Evolutionary conservation across 768 basidiomycete genomes (phyloP).

Genomic region (Lentinus brumalis): DNA sequence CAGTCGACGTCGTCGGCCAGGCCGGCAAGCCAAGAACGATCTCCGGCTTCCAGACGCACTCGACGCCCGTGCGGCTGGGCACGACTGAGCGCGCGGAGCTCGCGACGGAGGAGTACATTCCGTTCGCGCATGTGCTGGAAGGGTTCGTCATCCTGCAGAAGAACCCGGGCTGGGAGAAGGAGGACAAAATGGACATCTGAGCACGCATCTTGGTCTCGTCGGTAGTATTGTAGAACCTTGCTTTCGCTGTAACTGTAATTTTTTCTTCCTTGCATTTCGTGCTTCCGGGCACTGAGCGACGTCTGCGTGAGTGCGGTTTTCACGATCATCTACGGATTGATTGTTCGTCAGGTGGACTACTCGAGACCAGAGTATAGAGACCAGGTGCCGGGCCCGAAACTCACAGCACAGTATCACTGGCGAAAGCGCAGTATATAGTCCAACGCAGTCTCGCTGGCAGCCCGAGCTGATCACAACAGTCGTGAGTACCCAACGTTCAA

Average conservation of each 20-base stretch:
- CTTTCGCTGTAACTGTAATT: conserved; percentile 21
- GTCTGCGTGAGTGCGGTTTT: too few relatives aligned
- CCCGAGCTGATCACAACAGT: too few relatives aligned
- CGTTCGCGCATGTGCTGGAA: conserved; percentile 87
- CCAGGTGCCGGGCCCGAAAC: too few relatives aligned
- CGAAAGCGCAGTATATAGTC: too few relatives aligned
- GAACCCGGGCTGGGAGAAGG: conserved; percentile 88
- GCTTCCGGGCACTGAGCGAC: too few relatives aligned
- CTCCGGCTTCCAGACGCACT: conserved; percentile 97
- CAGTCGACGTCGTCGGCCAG: conserved; percentile 96
- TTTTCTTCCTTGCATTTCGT: not conserved
- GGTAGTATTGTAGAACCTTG: conserved; percentile 18
- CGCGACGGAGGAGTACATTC: conserved; percentile 95
- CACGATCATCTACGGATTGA: too few relatives aligned
- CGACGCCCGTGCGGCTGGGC: conserved; percentile 92
- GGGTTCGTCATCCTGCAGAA: conserved; percentile 91
- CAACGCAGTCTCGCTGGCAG: too few relatives aligned
- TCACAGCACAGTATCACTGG: too few relatives aligned
- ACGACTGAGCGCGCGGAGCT: conserved; percentile 94
- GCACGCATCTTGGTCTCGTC: not conserved
- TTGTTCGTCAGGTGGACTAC: too few relatives aligned
- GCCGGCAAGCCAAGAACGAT: conserved; percentile 97
- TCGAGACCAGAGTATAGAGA: too few relatives aligned
- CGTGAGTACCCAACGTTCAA: too few relatives aligned
- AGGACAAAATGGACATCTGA: conserved; percentile 73